These are phyloP conservation scores for Phytophthora multivora DNA, from an alignment of 352 stramenopile species.

Conservation along the genomic window DNA sequence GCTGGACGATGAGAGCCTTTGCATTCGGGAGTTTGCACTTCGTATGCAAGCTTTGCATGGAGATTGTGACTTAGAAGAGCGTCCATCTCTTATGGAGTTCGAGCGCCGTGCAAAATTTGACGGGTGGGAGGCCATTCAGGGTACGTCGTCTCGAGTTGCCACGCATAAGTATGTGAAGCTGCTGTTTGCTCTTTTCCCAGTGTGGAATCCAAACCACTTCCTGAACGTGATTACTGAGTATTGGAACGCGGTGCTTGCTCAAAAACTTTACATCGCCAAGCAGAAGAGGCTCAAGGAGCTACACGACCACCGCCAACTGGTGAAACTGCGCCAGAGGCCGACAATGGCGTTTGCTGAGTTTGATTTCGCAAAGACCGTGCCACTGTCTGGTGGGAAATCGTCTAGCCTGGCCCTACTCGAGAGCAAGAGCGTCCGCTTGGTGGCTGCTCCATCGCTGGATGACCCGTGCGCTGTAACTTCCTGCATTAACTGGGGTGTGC, in stretches of 20 bases:
- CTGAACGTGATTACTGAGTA: constrained; percentile 55
- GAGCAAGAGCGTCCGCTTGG: constrained; percentile 47
- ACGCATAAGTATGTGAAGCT: constrained; percentile 85
- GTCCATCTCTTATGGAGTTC: constrained; percentile 69
- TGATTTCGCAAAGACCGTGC: constrained; percentile 64
- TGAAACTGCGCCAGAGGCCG: constrained; percentile 31
- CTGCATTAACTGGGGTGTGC: constrained; percentile 63
- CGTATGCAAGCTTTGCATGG: constrained; percentile 79
- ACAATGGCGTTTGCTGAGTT: constrained; percentile 60
- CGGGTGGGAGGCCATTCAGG: constrained; percentile 71
- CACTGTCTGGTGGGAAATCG: constrained; percentile 40
- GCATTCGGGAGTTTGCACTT: constrained; percentile 77
- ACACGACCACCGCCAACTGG: constrained; percentile 28
- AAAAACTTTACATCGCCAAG: constrained; percentile 33
- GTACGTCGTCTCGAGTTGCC: constrained; percentile 41
- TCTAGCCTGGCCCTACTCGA: constrained; percentile 71
- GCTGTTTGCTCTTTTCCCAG: constrained; percentile 71
- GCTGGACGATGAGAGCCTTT: constrained; percentile 64
- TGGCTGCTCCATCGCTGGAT: constrained; percentile 58
- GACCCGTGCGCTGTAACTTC: constrained; percentile 68
- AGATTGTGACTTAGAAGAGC: constrained; percentile 61
- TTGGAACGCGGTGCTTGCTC: constrained; percentile 23
- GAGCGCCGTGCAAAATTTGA: constrained; percentile 80
- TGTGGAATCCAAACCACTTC: constrained; percentile 67
- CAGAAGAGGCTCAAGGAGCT: constrained; percentile 32